Percentiles rank a stretch among this genome's conserved stretches.
Evolutionary conservation across 2,329 filamentous ascomycete genomes (phyloP).

Genomic region (Coniochaeta hoffmannii): DNA sequence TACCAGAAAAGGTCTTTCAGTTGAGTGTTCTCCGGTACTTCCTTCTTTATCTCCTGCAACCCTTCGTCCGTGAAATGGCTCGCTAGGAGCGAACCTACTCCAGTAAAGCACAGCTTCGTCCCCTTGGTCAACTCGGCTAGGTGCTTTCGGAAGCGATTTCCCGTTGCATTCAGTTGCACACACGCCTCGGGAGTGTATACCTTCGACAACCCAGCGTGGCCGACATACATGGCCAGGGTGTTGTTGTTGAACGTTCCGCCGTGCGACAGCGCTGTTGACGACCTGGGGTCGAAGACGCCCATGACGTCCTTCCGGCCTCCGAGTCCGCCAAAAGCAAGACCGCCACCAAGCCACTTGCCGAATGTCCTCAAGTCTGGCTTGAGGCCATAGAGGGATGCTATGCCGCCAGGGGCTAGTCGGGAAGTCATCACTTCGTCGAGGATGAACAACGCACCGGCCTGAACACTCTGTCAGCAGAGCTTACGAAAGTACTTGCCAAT

Average conservation of each 20-base stretch:
- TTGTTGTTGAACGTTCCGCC: constrained; percentile 60
- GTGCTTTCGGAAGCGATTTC: constrained; percentile 15
- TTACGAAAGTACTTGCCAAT: no score
- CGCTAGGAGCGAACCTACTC: constrained; percentile 16
- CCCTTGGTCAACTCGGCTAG: constrained; percentile 12
- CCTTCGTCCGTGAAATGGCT: constrained; percentile 21
- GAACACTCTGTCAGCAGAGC: not conserved
- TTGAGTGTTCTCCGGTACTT: constrained; percentile 19
- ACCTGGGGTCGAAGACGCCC: constrained; percentile 40
- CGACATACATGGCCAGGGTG: constrained; percentile 40
- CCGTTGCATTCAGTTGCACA: constrained; percentile 16
- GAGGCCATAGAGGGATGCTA: constrained; percentile 32
- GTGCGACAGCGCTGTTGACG: constrained; percentile 33
- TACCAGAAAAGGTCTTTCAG: constrained; percentile 36
- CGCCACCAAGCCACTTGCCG: constrained; percentile 54
- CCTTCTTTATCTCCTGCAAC: constrained; percentile 21
- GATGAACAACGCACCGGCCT: constrained; percentile 51
- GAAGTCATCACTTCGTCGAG: constrained; percentile 68
- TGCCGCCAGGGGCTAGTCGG: constrained; percentile 43
- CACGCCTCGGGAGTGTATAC: constrained; percentile 20
- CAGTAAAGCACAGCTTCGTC: constrained; percentile 18
- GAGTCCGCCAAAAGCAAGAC: constrained; percentile 51
- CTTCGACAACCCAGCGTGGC: constrained; percentile 21
- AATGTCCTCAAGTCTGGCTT: constrained; percentile 47
- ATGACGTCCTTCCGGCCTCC: constrained; percentile 45